These are phyloP conservation scores for Malassezia furfur DNA, from an alignment of 1,284 basidiomycete genomes.

Conservation along the genomic window DNA sequence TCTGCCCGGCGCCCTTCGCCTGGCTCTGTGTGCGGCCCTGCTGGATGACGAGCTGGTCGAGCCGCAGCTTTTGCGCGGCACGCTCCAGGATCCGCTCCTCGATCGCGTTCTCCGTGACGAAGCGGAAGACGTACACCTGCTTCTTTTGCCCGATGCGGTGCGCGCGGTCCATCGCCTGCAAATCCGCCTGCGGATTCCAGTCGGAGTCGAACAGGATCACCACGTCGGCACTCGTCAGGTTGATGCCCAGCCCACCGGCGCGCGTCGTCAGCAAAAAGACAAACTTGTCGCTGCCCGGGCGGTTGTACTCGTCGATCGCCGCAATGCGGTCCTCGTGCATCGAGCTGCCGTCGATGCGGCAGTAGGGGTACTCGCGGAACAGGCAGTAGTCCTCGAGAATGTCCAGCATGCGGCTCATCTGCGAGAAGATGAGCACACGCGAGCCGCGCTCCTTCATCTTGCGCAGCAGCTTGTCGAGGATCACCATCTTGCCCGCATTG, in stretches of 20 bases:
- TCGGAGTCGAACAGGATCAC: conserved; percentile 97
- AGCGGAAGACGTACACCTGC: conserved; percentile 95
- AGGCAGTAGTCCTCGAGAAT: conserved; percentile 96
- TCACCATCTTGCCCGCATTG: conserved; percentile 94
- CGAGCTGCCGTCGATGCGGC: conserved; percentile 89
- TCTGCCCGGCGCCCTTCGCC: conserved; percentile 63
- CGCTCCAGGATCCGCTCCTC: conserved; percentile 95
- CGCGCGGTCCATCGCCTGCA: conserved; percentile 98
- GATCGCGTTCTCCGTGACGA: conserved; percentile 89
- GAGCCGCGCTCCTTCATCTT: conserved; percentile 85
- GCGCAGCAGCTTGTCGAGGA: conserved; percentile 80
- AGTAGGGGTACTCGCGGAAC: conserved; percentile 77
- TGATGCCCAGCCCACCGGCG: conserved; percentile 97
- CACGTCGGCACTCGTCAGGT: conserved; percentile 86
- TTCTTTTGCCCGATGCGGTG: conserved; percentile 98
- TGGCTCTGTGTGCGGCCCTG: conserved; percentile 65
- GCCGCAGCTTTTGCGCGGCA: conserved; percentile 85
- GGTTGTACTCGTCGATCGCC: conserved; percentile 97
- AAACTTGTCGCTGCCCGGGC: conserved; percentile 86
- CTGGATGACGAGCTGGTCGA: conserved; percentile 96
- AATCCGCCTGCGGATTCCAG: conserved; percentile 98
- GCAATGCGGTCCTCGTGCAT: conserved; percentile 91
- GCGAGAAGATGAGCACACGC: conserved; percentile 90
- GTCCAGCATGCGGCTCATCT: conserved; percentile 92
- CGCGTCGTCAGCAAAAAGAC: conserved; percentile 94